Percentiles rank a stretch among this genome's conserved stretches.
Conservation (phyloP, 192 early-diverging fungal genomes). For the Coemansia sp. region DNA sequence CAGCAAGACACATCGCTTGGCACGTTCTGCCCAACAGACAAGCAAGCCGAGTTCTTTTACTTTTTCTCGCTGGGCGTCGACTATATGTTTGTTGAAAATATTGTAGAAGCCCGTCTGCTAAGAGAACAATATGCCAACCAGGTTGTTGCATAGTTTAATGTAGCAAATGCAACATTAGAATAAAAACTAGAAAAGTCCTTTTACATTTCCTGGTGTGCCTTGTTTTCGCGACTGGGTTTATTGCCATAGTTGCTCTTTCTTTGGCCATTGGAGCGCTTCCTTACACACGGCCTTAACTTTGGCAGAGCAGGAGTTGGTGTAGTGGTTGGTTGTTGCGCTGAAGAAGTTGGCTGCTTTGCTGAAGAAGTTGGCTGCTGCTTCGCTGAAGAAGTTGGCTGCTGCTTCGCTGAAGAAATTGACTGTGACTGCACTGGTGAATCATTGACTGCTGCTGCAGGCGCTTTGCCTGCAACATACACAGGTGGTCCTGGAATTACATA, state of each 20-base stretch:
- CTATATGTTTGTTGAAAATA: constrained; percentile 54
- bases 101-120: constrained; percentile 29
- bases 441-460: not conserved
- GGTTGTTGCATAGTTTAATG: no score
- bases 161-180: no score
- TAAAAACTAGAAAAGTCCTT: not conserved
- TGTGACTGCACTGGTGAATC: not conserved
- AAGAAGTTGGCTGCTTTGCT: not conserved
- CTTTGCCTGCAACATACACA: constrained; percentile 8
- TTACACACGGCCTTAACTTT: not conserved
- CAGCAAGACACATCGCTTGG: not conserved
- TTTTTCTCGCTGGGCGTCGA: constrained; percentile 46
- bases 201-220: not conserved
- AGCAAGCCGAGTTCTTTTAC: constrained; percentile 35
- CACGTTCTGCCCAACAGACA: constrained; percentile 20
- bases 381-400: no score
- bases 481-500: constrained; percentile 20
- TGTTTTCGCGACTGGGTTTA: not conserved
- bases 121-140: not conserved
- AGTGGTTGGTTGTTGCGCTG: no score
- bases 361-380: not conserved
- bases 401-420: not conserved
- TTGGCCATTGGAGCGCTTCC: not conserved
- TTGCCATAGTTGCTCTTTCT: not conserved
- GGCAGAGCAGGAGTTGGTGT: not conserved